Percentiles rank a stretch among this genome's conserved stretches.
These are phyloP conservation scores for Tarenaya hassleriana DNA, from an alignment of 345 rosid genomes.

Conservation along the genomic window DNA sequence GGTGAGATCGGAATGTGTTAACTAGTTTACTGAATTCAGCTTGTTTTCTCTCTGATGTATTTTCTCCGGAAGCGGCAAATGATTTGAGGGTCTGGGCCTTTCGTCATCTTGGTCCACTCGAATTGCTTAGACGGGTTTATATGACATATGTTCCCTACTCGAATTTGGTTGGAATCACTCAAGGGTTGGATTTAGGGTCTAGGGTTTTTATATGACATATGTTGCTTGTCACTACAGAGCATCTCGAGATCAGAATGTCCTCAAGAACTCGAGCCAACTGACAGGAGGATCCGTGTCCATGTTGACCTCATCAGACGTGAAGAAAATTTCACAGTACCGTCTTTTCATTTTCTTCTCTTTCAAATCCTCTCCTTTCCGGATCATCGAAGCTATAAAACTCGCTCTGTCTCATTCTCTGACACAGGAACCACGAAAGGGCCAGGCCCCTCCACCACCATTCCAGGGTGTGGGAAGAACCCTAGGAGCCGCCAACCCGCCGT, in stretches of 20 bases:
- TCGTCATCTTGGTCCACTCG: not conserved
- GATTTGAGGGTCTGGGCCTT: not conserved
- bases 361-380: not conserved
- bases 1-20: no score
- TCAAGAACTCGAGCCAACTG: constrained; percentile 62
- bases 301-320: constrained; percentile 65
- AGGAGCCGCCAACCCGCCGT: constrained; percentile 48
- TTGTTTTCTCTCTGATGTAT: not conserved
- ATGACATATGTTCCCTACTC: constrained; percentile 4
- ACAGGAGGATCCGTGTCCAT: constrained; percentile 58
- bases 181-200: no score
- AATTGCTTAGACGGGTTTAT: not conserved
- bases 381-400: not conserved
- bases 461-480: constrained; percentile 75
- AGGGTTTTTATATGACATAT: not conserved
- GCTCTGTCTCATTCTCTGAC: constrained; percentile 32
- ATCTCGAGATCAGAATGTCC: constrained; percentile 73
- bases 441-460: constrained; percentile 39
- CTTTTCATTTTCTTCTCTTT: not conserved
- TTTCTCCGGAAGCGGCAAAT: not conserved
- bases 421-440: constrained; percentile 52
- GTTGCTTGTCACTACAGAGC: constrained; percentile 48
- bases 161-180: no score
- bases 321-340: constrained; percentile 48
- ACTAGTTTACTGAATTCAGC: no score